These are phyloP conservation scores for Backusella tarrabulga DNA, from an alignment of 192 early-diverging fungal species.

Conservation along the genomic window DNA sequence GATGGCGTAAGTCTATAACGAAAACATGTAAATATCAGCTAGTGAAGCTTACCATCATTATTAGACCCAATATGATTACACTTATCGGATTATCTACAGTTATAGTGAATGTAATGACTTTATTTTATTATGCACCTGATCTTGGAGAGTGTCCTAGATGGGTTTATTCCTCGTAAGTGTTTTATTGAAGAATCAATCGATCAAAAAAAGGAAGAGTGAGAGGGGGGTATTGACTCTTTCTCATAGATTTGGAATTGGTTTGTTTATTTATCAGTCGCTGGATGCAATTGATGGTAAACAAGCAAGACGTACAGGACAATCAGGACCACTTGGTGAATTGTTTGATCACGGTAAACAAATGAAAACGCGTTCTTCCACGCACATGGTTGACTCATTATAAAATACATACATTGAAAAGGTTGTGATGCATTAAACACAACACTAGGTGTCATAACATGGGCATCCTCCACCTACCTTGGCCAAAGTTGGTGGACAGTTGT, in stretches of 20 bases:
- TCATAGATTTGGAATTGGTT: constrained; percentile 61
- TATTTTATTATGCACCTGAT: constrained; percentile 74
- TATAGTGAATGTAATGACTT: constrained; percentile 63
- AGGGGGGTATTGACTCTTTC: neutral
- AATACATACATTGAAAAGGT: constrained; percentile 30
- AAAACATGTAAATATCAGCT: neutral
- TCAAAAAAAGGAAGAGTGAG: constrained; percentile 7
- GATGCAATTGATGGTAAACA: constrained; percentile 98
- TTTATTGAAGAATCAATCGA: neutral
- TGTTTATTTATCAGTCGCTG: constrained; percentile 87
- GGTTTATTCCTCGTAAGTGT: constrained; percentile 71
- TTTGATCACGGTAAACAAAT: constrained; percentile 84
- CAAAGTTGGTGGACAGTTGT: constrained; percentile 68
- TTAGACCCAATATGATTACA: constrained; percentile 87
- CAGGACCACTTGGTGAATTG: constrained; percentile 91
- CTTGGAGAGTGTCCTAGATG: constrained; percentile 75
- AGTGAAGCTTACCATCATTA: neutral
- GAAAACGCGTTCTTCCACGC: neutral
- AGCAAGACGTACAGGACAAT: constrained; percentile 83
- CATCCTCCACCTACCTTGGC: constrained; percentile 65
- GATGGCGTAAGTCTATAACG: constrained; percentile 78
- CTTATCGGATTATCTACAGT: constrained; percentile 81
- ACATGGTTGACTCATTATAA: neutral
- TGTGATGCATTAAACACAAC: constrained; percentile 61
- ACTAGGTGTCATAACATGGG: constrained; percentile 56